phyloP scores from a whole-genome alignment of 1,284 basidiomycete genomes.

The Papiliotrema flavescens region DNA sequence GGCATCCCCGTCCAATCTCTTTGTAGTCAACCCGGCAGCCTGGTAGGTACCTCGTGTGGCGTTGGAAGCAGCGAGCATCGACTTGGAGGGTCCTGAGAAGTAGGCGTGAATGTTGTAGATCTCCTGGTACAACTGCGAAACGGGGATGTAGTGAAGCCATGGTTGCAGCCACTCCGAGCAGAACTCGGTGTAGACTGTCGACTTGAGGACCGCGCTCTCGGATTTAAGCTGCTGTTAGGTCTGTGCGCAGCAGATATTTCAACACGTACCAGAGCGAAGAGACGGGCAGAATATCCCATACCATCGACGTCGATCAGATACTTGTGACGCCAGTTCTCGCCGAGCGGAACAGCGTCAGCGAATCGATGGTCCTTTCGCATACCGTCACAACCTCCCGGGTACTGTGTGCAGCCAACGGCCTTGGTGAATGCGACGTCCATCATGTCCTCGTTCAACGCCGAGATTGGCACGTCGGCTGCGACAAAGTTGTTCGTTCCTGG shows the following conservation, averaged over 20 bases:
- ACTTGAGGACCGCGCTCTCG: conserved; percentile 83
- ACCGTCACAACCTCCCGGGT: conserved; percentile 74
- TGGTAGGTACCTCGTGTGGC: conserved; percentile 41
- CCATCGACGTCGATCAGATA: conserved; percentile 89
- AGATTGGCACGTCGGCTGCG: conserved; percentile 61
- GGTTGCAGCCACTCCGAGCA: conserved; percentile 60
- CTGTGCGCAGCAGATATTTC: background rate
- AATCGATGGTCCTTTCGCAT: conserved; percentile 69
- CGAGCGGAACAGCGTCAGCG: conserved; percentile 70
- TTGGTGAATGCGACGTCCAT: conserved; percentile 88
- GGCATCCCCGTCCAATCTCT: conserved; percentile 62
- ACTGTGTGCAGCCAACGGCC: conserved; percentile 62
- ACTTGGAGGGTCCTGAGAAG: conserved; percentile 74
- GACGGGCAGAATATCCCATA: conserved; percentile 87
- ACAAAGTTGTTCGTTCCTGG: conserved; percentile 58
- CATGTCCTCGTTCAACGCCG: conserved; percentile 68
- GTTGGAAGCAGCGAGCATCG: conserved; percentile 58
- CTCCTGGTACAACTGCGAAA: conserved; percentile 79
- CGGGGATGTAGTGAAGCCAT: conserved; percentile 87
- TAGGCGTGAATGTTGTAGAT: conserved; percentile 87
- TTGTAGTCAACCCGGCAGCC: conserved; percentile 45
- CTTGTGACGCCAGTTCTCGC: conserved; percentile 87
- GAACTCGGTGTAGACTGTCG: conserved; percentile 85
- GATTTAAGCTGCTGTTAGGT: conserved; percentile 40
- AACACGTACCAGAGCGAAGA: conserved; percentile 67